Percentiles rank a stretch among this genome's conserved stretches.
phyloP scores from a whole-genome alignment of 352 stramenopile genomes.

The Globisporangium yorkense region DNA sequence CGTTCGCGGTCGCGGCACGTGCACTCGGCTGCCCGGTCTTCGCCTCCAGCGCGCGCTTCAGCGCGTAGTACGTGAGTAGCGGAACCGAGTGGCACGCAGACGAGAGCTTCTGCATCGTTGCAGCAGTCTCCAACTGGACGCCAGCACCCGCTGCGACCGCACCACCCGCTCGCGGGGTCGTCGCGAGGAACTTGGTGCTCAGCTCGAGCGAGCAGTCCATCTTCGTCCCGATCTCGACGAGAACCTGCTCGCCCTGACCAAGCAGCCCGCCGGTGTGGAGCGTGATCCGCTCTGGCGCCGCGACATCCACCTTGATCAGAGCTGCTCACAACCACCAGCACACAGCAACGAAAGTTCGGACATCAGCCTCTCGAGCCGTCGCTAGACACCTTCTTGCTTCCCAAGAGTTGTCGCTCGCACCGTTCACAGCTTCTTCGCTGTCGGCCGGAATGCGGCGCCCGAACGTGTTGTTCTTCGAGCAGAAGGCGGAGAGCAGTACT shows the following conservation, averaged over 20 bases:
- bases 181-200: conserved; percentile 47
- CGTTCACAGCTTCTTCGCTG: conserved; percentile 56
- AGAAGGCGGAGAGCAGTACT: conserved; percentile 69
- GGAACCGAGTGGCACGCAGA: conserved; percentile 68
- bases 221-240: conserved; percentile 67
- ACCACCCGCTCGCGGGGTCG: conserved; percentile 17
- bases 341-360: background rate
- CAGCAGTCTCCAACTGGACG: conserved; percentile 28
- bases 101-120: conserved; percentile 44
- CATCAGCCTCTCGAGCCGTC: background rate
- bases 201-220: conserved; percentile 62
- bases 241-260: conserved; percentile 42
- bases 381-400: background rate
- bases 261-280: conserved; percentile 67
- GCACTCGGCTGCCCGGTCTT: conserved; percentile 28
- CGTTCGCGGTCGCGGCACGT: conserved; percentile 18
- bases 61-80: conserved; percentile 67
- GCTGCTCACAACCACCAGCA: conserved; percentile 17
- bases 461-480: conserved; percentile 63
- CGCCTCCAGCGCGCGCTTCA: conserved; percentile 47
- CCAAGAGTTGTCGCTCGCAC: conserved; percentile 14
- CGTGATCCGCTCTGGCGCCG: conserved; percentile 68
- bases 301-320: conserved; percentile 77
- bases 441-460: conserved; percentile 53
- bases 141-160: conserved; percentile 5